A percentile compares a stretch with the other conserved stretches of the same genome.
These are phyloP conservation scores for Fraxinus sp. DNA, from an alignment of 305 asterid genomes.

Conservation along the genomic window DNA sequence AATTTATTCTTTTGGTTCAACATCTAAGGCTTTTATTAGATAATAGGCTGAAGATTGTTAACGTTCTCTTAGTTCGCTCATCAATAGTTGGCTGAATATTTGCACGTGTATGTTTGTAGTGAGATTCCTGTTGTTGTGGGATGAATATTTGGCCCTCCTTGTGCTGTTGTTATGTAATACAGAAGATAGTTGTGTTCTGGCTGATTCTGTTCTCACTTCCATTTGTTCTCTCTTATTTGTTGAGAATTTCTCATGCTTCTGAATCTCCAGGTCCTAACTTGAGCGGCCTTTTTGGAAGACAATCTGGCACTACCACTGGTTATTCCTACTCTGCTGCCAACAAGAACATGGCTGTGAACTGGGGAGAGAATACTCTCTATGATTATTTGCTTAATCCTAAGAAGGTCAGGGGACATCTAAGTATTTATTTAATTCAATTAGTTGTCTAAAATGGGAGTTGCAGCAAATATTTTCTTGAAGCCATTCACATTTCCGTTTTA, in stretches of 20 bases:
- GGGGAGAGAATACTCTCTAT: conserved; percentile 82
- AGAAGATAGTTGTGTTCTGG: neutral
- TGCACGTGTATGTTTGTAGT: neutral
- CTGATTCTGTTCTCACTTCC: neutral
- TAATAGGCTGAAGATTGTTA: neutral
- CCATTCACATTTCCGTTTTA: neutral
- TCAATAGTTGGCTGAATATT: neutral
- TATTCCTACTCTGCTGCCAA: conserved; percentile 90
- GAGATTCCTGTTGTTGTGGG: neutral
- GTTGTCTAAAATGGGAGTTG: neutral
- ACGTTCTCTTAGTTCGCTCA: neutral
- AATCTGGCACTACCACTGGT: conserved; percentile 86
- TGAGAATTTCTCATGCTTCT: neutral
- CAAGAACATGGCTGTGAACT: conserved; percentile 79
- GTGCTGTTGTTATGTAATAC: neutral
- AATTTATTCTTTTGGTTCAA: neutral
- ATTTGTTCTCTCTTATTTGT: neutral
- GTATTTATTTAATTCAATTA: neutral
- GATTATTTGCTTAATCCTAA: conserved; percentile 90
- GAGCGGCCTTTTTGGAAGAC: conserved; percentile 91
- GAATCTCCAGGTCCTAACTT: conserved; percentile 70
- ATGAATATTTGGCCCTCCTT: neutral
- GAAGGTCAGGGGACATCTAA: conserved; percentile 51
- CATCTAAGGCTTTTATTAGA: neutral
- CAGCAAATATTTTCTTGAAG: neutral